Conservation (phyloP, 225 moss, liverwort and hornwort species). For the Physcomitrellopsis africana region DNA sequence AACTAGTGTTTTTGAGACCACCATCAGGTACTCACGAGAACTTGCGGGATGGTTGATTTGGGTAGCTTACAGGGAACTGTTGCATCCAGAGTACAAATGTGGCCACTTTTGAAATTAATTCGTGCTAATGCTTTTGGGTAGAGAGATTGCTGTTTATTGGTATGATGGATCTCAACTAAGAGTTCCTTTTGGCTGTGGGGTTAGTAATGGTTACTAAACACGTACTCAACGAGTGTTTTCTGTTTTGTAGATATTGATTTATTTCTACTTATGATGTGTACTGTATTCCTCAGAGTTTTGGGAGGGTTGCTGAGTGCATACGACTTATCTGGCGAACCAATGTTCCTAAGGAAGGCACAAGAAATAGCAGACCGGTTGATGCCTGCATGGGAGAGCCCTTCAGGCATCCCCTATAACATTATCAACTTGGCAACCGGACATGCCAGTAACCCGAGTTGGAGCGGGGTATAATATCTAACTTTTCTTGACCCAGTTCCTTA, state of each 20-base stretch:
- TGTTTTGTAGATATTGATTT: slow-evolving; percentile 11
- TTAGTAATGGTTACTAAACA: not conserved
- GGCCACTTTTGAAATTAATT: slow-evolving; percentile 4
- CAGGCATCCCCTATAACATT: slow-evolving; percentile 82
- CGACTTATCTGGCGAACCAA: slow-evolving; percentile 77
- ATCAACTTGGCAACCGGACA: slow-evolving; percentile 80
- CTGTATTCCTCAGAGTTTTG: slow-evolving; percentile 61
- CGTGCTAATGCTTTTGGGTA: slow-evolving; percentile 8
- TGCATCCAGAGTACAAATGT: not conserved
- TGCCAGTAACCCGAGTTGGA: slow-evolving; percentile 80
- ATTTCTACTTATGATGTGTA: slow-evolving; percentile 18
- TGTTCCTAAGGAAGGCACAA: slow-evolving; percentile 89
- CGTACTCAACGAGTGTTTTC: not conserved
- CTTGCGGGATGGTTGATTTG: not conserved
- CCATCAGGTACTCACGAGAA: slow-evolving; percentile 66
- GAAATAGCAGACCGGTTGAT: slow-evolving; percentile 85
- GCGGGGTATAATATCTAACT: slow-evolving; percentile 66
- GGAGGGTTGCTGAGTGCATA: slow-evolving; percentile 93
- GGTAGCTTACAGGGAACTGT: not conserved
- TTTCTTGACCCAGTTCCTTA: slow-evolving; percentile 7
- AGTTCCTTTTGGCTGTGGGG: not conserved
- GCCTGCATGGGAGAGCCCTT: slow-evolving; percentile 85
- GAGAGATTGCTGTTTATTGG: not conserved
- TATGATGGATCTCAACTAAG: not conserved
- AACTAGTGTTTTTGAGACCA: slow-evolving; percentile 98